Evolutionary conservation across 331 rosid species (phyloP), one percentile per base, ranked within the genome.

Genomic region (Pyrus hybrid): DNA sequence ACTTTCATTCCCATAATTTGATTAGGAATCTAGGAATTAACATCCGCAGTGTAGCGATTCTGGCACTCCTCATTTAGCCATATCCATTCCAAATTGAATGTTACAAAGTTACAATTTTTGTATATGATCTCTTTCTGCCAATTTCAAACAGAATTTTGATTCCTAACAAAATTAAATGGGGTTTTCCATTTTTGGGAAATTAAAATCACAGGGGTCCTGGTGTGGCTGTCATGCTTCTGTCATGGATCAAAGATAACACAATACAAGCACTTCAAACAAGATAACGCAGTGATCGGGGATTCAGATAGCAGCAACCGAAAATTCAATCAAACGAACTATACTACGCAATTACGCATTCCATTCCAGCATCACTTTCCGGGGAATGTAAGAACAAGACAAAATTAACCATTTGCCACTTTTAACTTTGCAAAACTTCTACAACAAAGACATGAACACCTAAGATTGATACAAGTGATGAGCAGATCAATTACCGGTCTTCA

Each of bases 191-290:
- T 35, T 35, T 35, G 43, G 43, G 12, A 35, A 35, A 35, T 8
- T 35, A 8, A 35, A 35, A 35, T 35, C 43, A 35, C 4, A 88
- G 96, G 97, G 93, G 93, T 57, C 91, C 96, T 2, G 96, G 97
- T 1, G 6, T 76, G 32, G 67, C 37, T 0, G 18, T 83, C 0
- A 28, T 92, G 23, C 1, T 75, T 4, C 6, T 92, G 33, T 92
- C 97, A 79, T 92, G 97, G 97, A 25, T 82, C 22, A 65, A 73
- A 69, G 28, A 78, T 63, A 77, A 14, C 57, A 14, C 29, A 2
- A 63, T 23, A 41, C 8, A 30, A 57, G 63, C 29, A 22, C 58
- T 32, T 30, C 21, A 75, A 30, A 75, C 37, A 14, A n/a, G n/a
- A 21, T 4, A 58, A 11, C 13, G 13, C n/a, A 49, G 56, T 17